These are phyloP conservation scores for Linnemannia hyalina DNA, from an alignment of 192 early-diverging fungal species.

Conservation along the genomic window DNA sequence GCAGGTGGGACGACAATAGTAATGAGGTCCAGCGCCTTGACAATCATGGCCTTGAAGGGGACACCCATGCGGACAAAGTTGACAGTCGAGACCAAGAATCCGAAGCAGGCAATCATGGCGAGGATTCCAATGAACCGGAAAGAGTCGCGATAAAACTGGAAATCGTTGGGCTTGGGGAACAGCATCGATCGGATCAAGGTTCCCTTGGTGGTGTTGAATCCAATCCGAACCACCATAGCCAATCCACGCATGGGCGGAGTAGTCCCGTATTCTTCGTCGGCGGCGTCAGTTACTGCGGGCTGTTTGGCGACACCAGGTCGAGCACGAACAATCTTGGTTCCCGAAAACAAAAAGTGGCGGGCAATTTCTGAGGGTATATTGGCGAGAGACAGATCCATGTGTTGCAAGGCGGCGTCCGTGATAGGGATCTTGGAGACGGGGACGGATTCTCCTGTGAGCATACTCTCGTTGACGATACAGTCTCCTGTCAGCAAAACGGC, in stretches of 20 bases:
- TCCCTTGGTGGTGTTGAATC: constrained; percentile 98
- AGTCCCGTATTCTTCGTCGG: constrained; percentile 39
- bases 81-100: constrained; percentile 89
- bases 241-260: constrained; percentile 61
- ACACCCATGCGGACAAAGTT: constrained; percentile 91
- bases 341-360: constrained; percentile 91
- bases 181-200: constrained; percentile 94
- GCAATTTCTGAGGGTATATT: constrained; percentile 82
- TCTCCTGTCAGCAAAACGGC: constrained; percentile 92
- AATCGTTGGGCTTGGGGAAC: constrained; percentile 96
- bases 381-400: constrained; percentile 78
- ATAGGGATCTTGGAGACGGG: constrained; percentile 94
- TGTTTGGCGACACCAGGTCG: constrained; percentile 55
- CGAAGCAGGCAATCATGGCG: constrained; percentile 82
- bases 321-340: constrained; percentile 93
- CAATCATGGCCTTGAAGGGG: constrained; percentile 74
- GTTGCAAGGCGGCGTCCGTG: constrained; percentile 68
- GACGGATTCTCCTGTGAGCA: constrained; percentile 98
- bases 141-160: constrained; percentile 98
- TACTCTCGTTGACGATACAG: constrained; percentile 98
- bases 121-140: constrained; percentile 97
- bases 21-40: constrained; percentile 96
- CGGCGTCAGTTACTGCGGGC: constrained; percentile 41
- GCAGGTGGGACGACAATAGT: constrained; percentile 98
- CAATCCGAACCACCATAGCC: constrained; percentile 86